These are phyloP conservation scores for Ceratocystis variospora DNA, from an alignment of 2,329 filamentous ascomycete species.

Conservation along the genomic window DNA sequence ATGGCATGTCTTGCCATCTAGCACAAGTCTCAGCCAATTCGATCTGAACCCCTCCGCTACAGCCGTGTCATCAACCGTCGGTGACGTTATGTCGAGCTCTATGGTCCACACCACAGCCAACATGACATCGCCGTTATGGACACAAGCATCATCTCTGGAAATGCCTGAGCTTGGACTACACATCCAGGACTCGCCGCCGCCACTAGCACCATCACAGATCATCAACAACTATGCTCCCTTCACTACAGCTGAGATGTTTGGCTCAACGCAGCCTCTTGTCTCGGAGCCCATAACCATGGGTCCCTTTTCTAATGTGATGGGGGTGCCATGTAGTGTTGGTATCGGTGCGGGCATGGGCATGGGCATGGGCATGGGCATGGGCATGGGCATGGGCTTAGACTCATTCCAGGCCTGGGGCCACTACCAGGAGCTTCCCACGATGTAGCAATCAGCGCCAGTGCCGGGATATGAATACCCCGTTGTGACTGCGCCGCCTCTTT, in stretches of 20 bases:
- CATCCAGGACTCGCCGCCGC: constrained; percentile 55
- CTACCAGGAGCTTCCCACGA: constrained; percentile 70
- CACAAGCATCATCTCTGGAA: constrained; percentile 37
- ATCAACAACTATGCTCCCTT: constrained; percentile 36
- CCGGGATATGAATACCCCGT: constrained; percentile 32
- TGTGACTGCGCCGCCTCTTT: constrained; percentile 29
- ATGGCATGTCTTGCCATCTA: constrained; percentile 85
- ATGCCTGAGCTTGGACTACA: constrained; percentile 52
- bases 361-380: neutral
- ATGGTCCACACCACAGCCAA: constrained; percentile 13
- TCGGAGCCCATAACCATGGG: constrained; percentile 62
- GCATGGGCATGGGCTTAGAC: constrained; percentile 20
- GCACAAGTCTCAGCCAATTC: constrained; percentile 57
- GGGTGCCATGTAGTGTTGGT: constrained; percentile 64
- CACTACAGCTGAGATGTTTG: constrained; percentile 60
- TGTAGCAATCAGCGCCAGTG: constrained; percentile 55
- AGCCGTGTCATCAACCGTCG: constrained; percentile 1
- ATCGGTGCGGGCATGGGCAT: neutral
- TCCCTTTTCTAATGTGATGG: constrained; percentile 74
- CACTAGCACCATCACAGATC: constrained; percentile 28
- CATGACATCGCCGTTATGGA: constrained; percentile 14
- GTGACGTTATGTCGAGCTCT: neutral
- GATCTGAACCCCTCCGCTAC: constrained; percentile 12
- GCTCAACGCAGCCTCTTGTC: constrained; percentile 62
- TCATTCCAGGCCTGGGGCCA: constrained; percentile 55